phyloP scores from a whole-genome alignment of 108 stramenopile species.

The Epithemia pelagica region DNA sequence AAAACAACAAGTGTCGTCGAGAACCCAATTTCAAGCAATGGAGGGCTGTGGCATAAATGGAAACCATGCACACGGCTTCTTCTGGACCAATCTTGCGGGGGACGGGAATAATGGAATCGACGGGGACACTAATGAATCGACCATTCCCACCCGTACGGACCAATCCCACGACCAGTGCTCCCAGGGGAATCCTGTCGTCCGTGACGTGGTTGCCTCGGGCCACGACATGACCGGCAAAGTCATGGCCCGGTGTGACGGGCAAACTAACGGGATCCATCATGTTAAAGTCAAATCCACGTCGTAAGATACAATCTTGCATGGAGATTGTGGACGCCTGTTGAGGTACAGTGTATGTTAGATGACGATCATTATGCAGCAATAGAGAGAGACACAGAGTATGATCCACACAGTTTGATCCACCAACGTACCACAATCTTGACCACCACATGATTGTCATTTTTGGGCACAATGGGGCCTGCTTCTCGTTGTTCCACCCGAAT shows the following conservation, averaged over 20 bases:
- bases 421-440: slow-evolving; percentile 2
- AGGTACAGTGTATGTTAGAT: too few relatives aligned
- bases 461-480: neutral
- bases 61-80: slow-evolving; percentile 54
- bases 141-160: slow-evolving; percentile 54
- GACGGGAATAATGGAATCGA: slow-evolving; percentile 30
- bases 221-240: slow-evolving; percentile 50
- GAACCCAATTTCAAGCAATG: slow-evolving; percentile 31
- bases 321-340: slow-evolving; percentile 68
- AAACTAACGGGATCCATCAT: slow-evolving; percentile 23
- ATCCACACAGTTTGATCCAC: too few relatives aligned
- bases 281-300: slow-evolving; percentile 40
- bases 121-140: slow-evolving; percentile 41
- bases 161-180: slow-evolving; percentile 54
- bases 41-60: slow-evolving; percentile 61
- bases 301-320: slow-evolving; percentile 39
- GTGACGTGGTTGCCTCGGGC: slow-evolving; percentile 24
- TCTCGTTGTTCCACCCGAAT: neutral
- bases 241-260: slow-evolving; percentile 54
- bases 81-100: slow-evolving; percentile 41
- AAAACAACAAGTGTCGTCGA: slow-evolving; percentile 8
- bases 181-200: slow-evolving; percentile 30
- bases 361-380: too few relatives aligned
- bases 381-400: too few relatives aligned
- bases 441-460: slow-evolving; percentile 1